Evolutionary conservation across 306 rosid species (phyloP).

Genomic region (Hippophae tibetana): DNA sequence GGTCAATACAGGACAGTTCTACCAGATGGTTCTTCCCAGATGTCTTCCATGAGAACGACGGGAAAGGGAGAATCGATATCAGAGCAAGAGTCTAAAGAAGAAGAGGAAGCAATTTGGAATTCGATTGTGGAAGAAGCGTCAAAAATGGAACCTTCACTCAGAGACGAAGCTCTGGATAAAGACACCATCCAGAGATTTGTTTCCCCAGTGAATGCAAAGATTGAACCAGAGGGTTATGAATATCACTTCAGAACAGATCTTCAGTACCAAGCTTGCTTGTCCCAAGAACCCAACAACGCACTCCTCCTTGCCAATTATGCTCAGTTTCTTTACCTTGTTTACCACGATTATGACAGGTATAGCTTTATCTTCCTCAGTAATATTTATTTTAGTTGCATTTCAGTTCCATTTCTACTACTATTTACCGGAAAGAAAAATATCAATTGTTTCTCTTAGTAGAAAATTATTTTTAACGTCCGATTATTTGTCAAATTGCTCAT

Average conservation of each 20-base stretch:
- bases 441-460: no score
- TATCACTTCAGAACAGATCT: conserved; percentile 69
- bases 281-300: conserved; percentile 52
- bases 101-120: conserved; percentile 44
- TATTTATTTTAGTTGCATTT: no score
- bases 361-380: not conserved
- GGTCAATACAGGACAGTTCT: conserved; percentile 27
- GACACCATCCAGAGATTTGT: conserved; percentile 40
- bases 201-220: conserved; percentile 51
- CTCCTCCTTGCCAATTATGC: conserved; percentile 84
- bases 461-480: no score
- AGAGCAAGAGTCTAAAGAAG: conserved; percentile 25
- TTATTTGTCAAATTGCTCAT: no score
- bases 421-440: no score
- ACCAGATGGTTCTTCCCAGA: conserved; percentile 33
- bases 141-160: conserved; percentile 22
- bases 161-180: conserved; percentile 25
- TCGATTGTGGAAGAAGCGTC: conserved; percentile 58
- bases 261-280: conserved; percentile 46
- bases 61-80: conserved; percentile 39
- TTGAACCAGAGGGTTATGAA: conserved; percentile 54
- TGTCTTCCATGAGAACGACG: conserved; percentile 31
- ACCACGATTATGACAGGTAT: conserved; percentile 68
- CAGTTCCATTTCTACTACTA: no score
- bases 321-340: conserved; percentile 71